Percentiles rank a stretch among this genome's conserved stretches.
These are phyloP conservation scores for Daldinia bambusicola DNA, from an alignment of 495 filamentous ascomycete species.

Conservation along the genomic window DNA sequence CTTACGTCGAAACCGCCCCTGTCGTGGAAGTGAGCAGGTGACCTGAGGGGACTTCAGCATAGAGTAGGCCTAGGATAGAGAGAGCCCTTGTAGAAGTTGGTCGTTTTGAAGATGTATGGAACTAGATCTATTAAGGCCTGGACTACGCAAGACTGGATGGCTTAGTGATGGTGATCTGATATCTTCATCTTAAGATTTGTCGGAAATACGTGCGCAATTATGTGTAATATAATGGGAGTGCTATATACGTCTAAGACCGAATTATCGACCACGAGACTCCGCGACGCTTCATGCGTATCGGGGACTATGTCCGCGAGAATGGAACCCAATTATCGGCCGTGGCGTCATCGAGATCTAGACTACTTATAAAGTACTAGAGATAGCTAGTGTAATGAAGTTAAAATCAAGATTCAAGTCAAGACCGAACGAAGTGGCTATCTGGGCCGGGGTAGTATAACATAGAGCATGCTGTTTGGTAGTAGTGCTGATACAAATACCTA, in stretches of 20 bases:
- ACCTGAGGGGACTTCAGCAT: background rate
- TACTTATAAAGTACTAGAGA: slow-evolving; percentile 4
- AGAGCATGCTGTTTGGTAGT: background rate
- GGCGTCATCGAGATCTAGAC: slow-evolving; percentile 13
- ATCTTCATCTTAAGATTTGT: slow-evolving; percentile 15
- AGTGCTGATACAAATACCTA: background rate
- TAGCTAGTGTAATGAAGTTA: background rate
- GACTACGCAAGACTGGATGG: background rate
- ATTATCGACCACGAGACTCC: slow-evolving; percentile 13
- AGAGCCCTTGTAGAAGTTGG: background rate
- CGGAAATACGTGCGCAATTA: slow-evolving; percentile 27
- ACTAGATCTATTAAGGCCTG: slow-evolving; percentile 29
- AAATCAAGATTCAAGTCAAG: slow-evolving; percentile 14
- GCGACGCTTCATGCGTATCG: slow-evolving; percentile 23
- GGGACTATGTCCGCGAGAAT: slow-evolving; percentile 28
- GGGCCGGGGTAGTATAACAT: background rate
- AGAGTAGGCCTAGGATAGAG: no score
- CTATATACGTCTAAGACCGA: slow-evolving; percentile 15
- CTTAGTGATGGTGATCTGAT: background rate
- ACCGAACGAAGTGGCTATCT: slow-evolving; percentile 15
- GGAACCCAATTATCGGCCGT: slow-evolving; percentile 38
- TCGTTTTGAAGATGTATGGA: slow-evolving; percentile 20
- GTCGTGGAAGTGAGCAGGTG: background rate
- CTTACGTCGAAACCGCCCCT: background rate
- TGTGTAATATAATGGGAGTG: slow-evolving; percentile 4